Conservation (phyloP, 306 rosid species). For the Dryas drummondii region DNA sequence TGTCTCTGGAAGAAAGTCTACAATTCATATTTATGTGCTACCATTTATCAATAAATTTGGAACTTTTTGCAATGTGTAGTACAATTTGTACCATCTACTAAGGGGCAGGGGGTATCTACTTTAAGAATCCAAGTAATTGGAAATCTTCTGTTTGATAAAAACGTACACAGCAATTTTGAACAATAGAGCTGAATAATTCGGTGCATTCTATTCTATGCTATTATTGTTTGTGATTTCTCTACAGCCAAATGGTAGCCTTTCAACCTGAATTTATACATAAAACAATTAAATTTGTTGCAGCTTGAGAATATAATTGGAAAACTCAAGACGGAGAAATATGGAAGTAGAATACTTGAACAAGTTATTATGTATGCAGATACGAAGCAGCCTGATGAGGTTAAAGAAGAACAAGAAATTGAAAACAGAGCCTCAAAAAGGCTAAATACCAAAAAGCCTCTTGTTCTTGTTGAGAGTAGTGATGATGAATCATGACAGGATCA, state of each 20-base stretch:
- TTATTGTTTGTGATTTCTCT: background rate
- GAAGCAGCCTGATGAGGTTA: conserved; percentile 21
- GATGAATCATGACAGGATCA: conserved; percentile 50
- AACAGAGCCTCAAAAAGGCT: conserved; percentile 51
- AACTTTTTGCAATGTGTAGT: background rate
- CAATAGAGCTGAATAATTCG: background rate
- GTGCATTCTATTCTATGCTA: background rate
- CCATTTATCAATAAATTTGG: background rate
- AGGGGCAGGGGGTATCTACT: background rate
- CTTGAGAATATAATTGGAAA: conserved; percentile 78
- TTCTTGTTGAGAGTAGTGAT: conserved; percentile 72
- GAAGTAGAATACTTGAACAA: conserved; percentile 63
- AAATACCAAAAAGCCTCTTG: conserved; percentile 55
- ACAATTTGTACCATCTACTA: background rate
- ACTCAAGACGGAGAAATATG: conserved; percentile 73
- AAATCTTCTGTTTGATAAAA: too few relatives aligned
- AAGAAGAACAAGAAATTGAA: conserved; percentile 43
- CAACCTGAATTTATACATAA: conserved; percentile 14
- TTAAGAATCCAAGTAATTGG: too few relatives aligned
- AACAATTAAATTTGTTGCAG: conserved; percentile 40
- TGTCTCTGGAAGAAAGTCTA: background rate
- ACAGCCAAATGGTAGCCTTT: background rate
- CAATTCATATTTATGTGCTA: background rate
- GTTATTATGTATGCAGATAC: conserved; percentile 43
- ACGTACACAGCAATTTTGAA: too few relatives aligned